Evolutionary conservation across 2,329 filamentous ascomycete species (phyloP), one percentile per base, ranked within the genome.

Genomic region (Thelonectria rubi): DNA sequence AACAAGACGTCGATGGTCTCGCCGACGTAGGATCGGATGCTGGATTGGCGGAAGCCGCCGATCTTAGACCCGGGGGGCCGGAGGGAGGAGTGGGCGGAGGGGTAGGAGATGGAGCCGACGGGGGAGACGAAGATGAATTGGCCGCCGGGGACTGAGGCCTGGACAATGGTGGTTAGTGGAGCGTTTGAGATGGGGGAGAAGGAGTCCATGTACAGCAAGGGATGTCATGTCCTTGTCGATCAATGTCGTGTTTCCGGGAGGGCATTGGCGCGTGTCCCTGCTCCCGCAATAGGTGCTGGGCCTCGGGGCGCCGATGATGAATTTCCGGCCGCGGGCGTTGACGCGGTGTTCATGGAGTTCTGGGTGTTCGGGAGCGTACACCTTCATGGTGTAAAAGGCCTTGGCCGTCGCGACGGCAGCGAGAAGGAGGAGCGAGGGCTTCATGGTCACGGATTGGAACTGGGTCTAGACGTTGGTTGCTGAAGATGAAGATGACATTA

Each of bases 71-170:
- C 86, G 0, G 74, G 63, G 0, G 87, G 86, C 5, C 83, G 81
- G 58, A 69, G 76, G 2, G 74, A 75, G 0, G 85, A 87, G 76
- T 89, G 86, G 0, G 87, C 80, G 18, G 69, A 64, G 0, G 86
- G 86, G 76, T 85, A 90, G 56, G 79, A 78, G 58, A 91, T 73
- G 10, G 80, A 77, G 6, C 88, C 88, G 24, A 79, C 74, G 3
- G 82, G 77, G 3, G 76, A 78, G 58, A 90, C 79, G 73, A 86
- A 91, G 67, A 89, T 80, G 59, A 80, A 75, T 69, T 91, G 88
- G 24, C 88, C 88, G 26, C 88, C 88, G 5, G 88, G 87, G 5
- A 89, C 88, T 30, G 80, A 71, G 32, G 86, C 82, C 76, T 79
- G 10, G 17, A 17, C n/a, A 10, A 18, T 14, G 20, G 55, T 56